Percentiles rank a stretch among this genome's conserved stretches.
Conservation (phyloP, 2,329 filamentous ascomycete genomes). For the Cadophora gregata region DNA sequence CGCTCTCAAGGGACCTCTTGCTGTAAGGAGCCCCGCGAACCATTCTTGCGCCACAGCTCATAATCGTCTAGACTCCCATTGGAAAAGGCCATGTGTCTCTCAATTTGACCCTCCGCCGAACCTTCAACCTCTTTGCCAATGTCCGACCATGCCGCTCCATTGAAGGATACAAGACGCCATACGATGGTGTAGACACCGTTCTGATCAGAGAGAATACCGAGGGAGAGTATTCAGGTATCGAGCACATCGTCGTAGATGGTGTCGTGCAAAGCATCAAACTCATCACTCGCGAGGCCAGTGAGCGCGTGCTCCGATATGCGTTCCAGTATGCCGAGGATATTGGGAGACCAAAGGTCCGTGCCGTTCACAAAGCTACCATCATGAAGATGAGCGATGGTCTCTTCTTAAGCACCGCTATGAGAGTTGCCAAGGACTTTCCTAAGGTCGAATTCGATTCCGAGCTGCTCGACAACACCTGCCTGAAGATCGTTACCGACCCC, state of each 20-base stretch:
- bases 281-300: constrained; percentile 92
- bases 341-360: constrained; percentile 94
- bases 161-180: constrained; percentile 96
- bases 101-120: constrained; percentile 96
- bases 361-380: constrained; percentile 99
- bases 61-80: constrained; percentile 74
- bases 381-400: constrained; percentile 99
- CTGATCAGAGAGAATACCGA: constrained; percentile 99
- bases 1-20: constrained; percentile 96
- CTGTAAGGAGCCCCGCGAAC: constrained; percentile 62
- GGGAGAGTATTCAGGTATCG: constrained; percentile 99
- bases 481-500: constrained; percentile 98
- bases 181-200: constrained; percentile 95
- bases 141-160: constrained; percentile 97
- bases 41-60: constrained; percentile 32
- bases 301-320: constrained; percentile 95
- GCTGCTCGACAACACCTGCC: constrained; percentile 98
- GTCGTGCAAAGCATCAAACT: constrained; percentile 99
- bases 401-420: constrained; percentile 85
- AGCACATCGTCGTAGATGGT: constrained; percentile 96
- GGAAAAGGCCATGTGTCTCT: constrained; percentile 99
- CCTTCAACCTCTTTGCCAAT: constrained; percentile 99
- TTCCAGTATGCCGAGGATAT: constrained; percentile 97
- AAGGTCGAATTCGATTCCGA: constrained; percentile 96
- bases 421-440: constrained; percentile 94